Evolutionary conservation across 768 basidiomycete species (phyloP).

Genomic region (Boletus pseudopeckii): DNA sequence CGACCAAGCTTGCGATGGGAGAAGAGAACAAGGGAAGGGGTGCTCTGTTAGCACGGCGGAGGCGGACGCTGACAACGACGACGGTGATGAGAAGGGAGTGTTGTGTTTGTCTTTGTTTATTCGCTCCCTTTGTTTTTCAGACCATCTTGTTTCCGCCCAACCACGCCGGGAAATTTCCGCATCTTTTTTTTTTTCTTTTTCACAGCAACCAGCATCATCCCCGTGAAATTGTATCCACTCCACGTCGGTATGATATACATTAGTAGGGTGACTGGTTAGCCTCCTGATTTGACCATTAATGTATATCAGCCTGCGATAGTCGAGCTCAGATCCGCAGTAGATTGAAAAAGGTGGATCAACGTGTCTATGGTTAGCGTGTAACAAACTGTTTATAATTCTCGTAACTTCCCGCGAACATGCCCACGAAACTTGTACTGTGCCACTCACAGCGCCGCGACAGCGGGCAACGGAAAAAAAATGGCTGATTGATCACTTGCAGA

Average conservation of each 20-base stretch:
- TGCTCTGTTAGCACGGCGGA: conserved; percentile 8
- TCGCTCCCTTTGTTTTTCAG: conserved; percentile 3
- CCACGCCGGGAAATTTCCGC: background rate
- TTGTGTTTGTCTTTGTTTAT: conserved; percentile 28
- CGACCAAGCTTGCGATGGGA: background rate
- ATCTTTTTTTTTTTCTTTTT: too few relatives aligned
- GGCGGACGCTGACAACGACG: conserved; percentile 30
- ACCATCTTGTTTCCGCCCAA: conserved; percentile 6
- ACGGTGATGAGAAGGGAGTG: conserved; percentile 22
- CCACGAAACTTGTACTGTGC: too few relatives aligned
- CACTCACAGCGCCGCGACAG: too few relatives aligned
- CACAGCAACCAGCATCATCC: background rate
- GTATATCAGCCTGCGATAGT: too few relatives aligned
- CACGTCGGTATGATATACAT: background rate
- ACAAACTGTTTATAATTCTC: background rate
- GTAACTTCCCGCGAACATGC: too few relatives aligned
- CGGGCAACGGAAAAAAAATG: background rate
- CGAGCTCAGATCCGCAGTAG: background rate
- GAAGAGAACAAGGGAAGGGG: background rate
- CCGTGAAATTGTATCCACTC: background rate
- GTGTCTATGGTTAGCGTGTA: background rate
- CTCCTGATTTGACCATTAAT: background rate
- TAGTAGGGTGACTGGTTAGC: background rate
- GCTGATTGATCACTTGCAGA: background rate
- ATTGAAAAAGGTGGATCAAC: background rate